Evolutionary conservation across 768 basidiomycete genomes (phyloP), one percentile per base, ranked within the genome.

Genomic region (Rhodotorula diobovata): DNA sequence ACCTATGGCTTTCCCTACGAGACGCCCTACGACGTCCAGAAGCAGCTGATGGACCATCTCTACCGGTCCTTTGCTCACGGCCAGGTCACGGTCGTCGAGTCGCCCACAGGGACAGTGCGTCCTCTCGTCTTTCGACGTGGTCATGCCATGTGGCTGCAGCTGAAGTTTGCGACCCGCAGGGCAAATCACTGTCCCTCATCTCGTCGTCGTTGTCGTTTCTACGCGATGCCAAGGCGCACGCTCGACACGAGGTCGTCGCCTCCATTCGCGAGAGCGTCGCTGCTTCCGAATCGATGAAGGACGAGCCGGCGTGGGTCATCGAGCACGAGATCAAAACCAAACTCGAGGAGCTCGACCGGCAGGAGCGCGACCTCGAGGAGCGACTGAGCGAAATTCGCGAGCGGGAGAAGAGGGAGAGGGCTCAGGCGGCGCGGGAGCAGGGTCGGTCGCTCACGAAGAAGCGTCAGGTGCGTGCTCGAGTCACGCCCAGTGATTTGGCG

Each of bases 81-180:
- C 56, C 87, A 87, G 73, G 85, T 96, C 28, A 86, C 91, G 2
- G 88, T 97, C 60, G 85, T 94, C 41, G 91, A 93, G 80, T 90
- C 89, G 74, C 92, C 92, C 0, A 93, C 92, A 0, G 92, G 91
- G 76, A 93, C 91, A 35, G 91, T 91, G 68, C 79, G 85, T 77
- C 54, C 46, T 20, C 54, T 34, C 32, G n/a, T 18, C 39, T 30
- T 61, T 15, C 23, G 16, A n/a, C n/a, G n/a, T n/a, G n/a, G n/a
- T n/a, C 23, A 4, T 28, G 23, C 5, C 12, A 8, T 9, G 4
- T 8, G 5, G 25, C 14, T 14, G 16, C 5, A 25, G 48, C 23
- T 28, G 5, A 50, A 14, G 10, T 28, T 25, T 0, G 34, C 16
- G n/a, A 10, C 30, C 16, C 20, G 39, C 77, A 93, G 91, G 92